These are phyloP conservation scores for Pichia phayaonensis DNA, from an alignment of 805 yeast genomes.

Conservation along the genomic window DNA sequence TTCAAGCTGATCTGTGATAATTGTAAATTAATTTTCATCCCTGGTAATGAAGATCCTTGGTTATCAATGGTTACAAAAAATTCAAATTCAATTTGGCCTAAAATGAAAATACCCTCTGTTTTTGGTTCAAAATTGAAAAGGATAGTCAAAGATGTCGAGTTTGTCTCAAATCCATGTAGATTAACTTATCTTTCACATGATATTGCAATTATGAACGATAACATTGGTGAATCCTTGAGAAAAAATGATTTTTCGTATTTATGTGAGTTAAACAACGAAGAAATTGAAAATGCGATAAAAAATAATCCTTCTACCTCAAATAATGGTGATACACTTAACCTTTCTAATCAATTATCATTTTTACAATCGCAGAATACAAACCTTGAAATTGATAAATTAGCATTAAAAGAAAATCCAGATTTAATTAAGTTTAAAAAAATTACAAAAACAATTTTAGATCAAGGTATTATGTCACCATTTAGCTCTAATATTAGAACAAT, in stretches of 20 bases:
- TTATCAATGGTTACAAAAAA: slow-evolving; percentile 62
- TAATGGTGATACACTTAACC: slow-evolving; percentile 1
- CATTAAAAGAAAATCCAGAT: slow-evolving; percentile 33
- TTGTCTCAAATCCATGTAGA: slow-evolving; percentile 74
- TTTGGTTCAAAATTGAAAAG: slow-evolving; percentile 65
- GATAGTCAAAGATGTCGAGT: slow-evolving; percentile 40
- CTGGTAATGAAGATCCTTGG: slow-evolving; percentile 96
- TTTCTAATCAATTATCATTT: slow-evolving; percentile 2
- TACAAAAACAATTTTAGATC: slow-evolving; percentile 77
- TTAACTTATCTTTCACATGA: slow-evolving; percentile 80
- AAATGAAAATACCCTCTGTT: slow-evolving; percentile 57
- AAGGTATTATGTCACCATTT: slow-evolving; percentile 84
- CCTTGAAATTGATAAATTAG: slow-evolving; percentile 22
- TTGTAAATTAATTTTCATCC: slow-evolving; percentile 64
- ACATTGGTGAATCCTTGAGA: slow-evolving; percentile 60
- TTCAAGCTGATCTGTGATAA: slow-evolving; percentile 45
- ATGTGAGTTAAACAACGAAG: slow-evolving; percentile 16
- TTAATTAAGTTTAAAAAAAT: slow-evolving; percentile 57
- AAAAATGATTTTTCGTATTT: slow-evolving; percentile 59
- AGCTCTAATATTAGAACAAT: slow-evolving; percentile 51
- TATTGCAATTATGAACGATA: slow-evolving; percentile 66
- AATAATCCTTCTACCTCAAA: background rate
- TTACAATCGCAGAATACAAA: slow-evolving; percentile 13
- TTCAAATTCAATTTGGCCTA: slow-evolving; percentile 60
- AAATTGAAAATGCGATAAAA: slow-evolving; percentile 10